Percentiles rank a stretch among this genome's conserved stretches.
phyloP scores from a whole-genome alignment of 106 monocot species.

The Dendrobium catenatum region DNA sequence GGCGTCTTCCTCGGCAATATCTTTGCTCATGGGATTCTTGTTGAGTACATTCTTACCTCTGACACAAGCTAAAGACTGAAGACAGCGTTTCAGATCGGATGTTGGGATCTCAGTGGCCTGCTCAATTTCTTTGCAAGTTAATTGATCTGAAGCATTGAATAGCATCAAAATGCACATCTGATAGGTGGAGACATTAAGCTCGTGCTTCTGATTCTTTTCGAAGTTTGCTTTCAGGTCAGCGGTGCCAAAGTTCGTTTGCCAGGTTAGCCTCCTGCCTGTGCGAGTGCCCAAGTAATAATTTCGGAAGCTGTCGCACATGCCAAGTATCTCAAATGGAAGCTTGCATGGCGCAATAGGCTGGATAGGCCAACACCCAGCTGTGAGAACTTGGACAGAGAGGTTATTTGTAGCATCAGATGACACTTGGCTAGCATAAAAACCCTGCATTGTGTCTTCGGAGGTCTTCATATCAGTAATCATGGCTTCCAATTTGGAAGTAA shows the following conservation, averaged over 20 bases:
- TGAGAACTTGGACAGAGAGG: slow-evolving; percentile 73
- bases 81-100: slow-evolving; percentile 60
- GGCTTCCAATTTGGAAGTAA: slow-evolving; percentile 65
- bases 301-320: slow-evolving; percentile 70
- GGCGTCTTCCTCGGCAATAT: slow-evolving; percentile 57
- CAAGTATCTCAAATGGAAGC: slow-evolving; percentile 73
- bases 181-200: slow-evolving; percentile 84
- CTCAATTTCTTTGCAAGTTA: slow-evolving; percentile 60
- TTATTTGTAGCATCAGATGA: slow-evolving; percentile 40
- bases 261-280: slow-evolving; percentile 76
- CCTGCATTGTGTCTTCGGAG: slow-evolving; percentile 66
- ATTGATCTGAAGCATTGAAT: slow-evolving; percentile 65
- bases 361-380: slow-evolving; percentile 90
- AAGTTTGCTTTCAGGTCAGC: slow-evolving; percentile 85
- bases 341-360: slow-evolving; percentile 63
- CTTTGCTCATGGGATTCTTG: slow-evolving; percentile 78
- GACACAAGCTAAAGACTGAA: slow-evolving; percentile 89
- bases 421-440: slow-evolving; percentile 39
- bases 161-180: slow-evolving; percentile 97
- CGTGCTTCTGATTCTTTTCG: slow-evolving; percentile 62
- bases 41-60: slow-evolving; percentile 73
- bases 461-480: slow-evolving; percentile 78
- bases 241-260: slow-evolving; percentile 92
- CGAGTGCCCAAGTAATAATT: slow-evolving; percentile 85
- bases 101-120: slow-evolving; percentile 55